Percentiles rank a stretch among this genome's conserved stretches.
These are phyloP conservation scores for Sphagnum tenellum DNA, from an alignment of 225 moss, liverwort and hornwort genomes.

Conservation along the genomic window DNA sequence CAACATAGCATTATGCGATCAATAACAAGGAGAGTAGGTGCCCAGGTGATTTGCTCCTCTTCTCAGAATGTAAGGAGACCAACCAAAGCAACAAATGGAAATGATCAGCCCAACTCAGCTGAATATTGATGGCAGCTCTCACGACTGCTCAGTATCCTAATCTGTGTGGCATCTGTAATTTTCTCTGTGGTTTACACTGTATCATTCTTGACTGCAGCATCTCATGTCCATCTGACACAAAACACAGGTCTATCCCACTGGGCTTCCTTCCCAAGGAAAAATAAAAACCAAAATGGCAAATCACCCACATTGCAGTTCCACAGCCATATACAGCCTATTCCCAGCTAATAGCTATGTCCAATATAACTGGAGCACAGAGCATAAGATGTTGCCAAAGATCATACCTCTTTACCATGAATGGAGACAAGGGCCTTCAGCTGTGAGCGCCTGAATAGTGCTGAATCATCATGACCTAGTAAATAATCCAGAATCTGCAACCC, in stretches of 20 bases:
- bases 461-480: slow-evolving; percentile 83
- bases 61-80: neutral
- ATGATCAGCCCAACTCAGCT: too few relatives aligned
- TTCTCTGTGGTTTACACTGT: too few relatives aligned
- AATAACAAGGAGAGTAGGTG: slow-evolving; percentile 1
- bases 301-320: neutral
- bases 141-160: neutral
- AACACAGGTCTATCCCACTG: neutral
- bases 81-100: neutral
- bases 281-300: neutral
- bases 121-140: too few relatives aligned
- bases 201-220: too few relatives aligned
- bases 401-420: slow-evolving; percentile 87
- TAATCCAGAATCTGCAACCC: slow-evolving; percentile 63
- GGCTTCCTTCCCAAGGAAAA: neutral
- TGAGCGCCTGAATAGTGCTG: slow-evolving; percentile 89
- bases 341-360: too few relatives aligned
- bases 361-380: too few relatives aligned
- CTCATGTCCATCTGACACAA: too few relatives aligned
- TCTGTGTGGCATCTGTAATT: neutral
- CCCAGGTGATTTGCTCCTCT: neutral
- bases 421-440: slow-evolving; percentile 98
- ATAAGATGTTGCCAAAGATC: too few relatives aligned
- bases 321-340: too few relatives aligned
- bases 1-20: neutral